A percentile compares a stretch with the other conserved stretches of the same genome.
phyloP scores from a whole-genome alignment of 768 basidiomycete genomes.

The Krasilnikovozyma curviuscula region DNA sequence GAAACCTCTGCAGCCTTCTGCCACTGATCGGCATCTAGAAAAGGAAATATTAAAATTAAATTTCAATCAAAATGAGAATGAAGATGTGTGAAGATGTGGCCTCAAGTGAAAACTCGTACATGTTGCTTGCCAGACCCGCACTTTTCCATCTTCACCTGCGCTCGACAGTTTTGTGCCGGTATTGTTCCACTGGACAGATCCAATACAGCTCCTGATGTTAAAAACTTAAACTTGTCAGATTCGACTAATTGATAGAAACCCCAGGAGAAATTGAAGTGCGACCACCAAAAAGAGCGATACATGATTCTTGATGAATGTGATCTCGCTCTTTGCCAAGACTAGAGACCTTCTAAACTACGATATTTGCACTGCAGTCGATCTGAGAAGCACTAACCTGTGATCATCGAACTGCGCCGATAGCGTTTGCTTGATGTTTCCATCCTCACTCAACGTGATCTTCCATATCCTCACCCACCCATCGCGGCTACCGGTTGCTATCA shows the following conservation, averaged over 20 bases:
- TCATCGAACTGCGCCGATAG: conserved; percentile 74
- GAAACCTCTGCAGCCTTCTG: too few species aligned
- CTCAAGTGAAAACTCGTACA: too few species aligned
- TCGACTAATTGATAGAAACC: conserved; percentile 9
- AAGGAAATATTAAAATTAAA: too few species aligned
- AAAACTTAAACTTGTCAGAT: neutral
- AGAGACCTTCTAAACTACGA: conserved; percentile 13
- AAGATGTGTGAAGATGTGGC: too few species aligned
- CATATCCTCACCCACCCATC: conserved; percentile 82
- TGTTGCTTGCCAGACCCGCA: conserved; percentile 48
- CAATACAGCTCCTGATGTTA: conserved; percentile 40
- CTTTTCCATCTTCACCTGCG: conserved; percentile 36
- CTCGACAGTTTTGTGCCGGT: conserved; percentile 38
- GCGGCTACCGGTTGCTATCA: conserved; percentile 71
- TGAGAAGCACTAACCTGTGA: conserved; percentile 39
- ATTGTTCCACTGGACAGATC: conserved; percentile 86
- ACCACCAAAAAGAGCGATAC: neutral
- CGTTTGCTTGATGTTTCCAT: conserved; percentile 35
- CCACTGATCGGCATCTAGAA: too few species aligned
- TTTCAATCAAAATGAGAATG: too few species aligned
- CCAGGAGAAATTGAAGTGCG: neutral
- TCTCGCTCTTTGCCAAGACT: too few species aligned
- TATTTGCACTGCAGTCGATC: neutral
- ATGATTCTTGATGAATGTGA: too few species aligned
- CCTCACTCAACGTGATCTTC: conserved; percentile 45